phyloP scores from a whole-genome alignment of 2,329 filamentous ascomycete species.

The Colletotrichum nymphaeae region DNA sequence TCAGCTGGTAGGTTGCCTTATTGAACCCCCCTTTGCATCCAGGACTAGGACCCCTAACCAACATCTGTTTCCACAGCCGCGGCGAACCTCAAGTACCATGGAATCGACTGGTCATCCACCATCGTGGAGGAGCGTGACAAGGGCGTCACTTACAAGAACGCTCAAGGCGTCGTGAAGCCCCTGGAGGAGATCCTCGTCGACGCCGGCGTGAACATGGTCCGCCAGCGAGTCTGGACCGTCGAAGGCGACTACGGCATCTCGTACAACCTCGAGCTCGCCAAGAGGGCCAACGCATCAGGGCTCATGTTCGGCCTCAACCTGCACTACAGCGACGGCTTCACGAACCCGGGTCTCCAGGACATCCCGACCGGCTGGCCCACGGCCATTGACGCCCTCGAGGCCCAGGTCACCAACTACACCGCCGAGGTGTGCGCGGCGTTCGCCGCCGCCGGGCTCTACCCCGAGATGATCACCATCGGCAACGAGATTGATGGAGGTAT shows the following conservation, averaged over 20 bases:
- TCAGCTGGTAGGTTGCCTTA: too few relatives aligned
- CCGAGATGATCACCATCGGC: conserved; percentile 11
- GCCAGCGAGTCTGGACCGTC: conserved; percentile 12
- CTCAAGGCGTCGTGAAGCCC: too few relatives aligned
- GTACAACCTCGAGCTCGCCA: conserved; percentile 3
- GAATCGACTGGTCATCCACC: too few relatives aligned
- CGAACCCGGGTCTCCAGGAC: background rate
- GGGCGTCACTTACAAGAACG: too few relatives aligned
- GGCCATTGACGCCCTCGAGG: conserved; percentile 7
- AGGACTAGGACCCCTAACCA: too few relatives aligned
- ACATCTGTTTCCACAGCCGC: too few relatives aligned
- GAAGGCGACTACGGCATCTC: conserved; percentile 8
- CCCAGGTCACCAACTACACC: conserved; percentile 1
- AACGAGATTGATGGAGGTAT: conserved; percentile 8
- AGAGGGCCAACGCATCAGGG: background rate
- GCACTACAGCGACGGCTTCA: background rate
- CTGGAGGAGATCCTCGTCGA: too few relatives aligned
- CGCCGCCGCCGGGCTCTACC: conserved; percentile 3
- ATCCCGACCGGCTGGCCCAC: conserved; percentile 6
- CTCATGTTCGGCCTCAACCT: conserved; percentile 1
- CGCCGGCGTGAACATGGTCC: conserved; percentile 9
- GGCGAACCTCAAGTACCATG: too few relatives aligned
- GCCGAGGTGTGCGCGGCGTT: background rate
- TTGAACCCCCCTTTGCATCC: too few relatives aligned
- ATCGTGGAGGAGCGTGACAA: too few relatives aligned